A percentile compares a stretch with the other conserved stretches of the same genome.
Conservation (phyloP, 768 basidiomycete genomes). For the Suillus subalutaceus region DNA sequence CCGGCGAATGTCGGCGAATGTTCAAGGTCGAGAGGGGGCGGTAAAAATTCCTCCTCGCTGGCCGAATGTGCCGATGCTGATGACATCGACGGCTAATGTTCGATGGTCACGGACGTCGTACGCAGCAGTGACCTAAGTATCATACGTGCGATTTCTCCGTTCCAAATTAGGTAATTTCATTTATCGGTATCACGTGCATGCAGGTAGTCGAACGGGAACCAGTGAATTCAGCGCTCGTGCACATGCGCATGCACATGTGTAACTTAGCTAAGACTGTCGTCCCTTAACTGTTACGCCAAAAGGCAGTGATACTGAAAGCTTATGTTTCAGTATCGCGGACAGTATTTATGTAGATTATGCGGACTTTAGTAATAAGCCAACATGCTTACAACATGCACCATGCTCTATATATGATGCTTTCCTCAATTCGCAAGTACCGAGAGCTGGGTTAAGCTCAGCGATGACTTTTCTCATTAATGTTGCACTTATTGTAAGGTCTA, state of each 20-base stretch:
- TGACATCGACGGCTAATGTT: not conserved
- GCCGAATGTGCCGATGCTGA: not conserved
- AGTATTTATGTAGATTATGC: no score
- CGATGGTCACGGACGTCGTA: conserved; percentile 1
- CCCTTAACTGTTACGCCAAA: no score
- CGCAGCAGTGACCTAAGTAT: not conserved
- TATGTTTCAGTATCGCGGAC: no score
- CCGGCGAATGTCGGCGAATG: conserved; percentile 20
- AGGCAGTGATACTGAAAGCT: no score
- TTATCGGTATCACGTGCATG: not conserved
- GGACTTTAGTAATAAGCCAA: no score
- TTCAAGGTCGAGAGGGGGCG: not conserved
- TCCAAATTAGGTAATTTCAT: not conserved
- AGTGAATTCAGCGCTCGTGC: not conserved
- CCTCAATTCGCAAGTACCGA: not conserved
- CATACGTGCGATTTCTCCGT: not conserved
- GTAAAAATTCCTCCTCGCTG: not conserved
- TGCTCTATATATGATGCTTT: not conserved
- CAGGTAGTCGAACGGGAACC: no score
- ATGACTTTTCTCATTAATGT: not conserved
- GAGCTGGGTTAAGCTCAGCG: not conserved
- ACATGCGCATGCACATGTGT: no score
- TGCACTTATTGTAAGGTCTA: not conserved
- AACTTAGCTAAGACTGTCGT: no score
- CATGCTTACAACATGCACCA: no score